Base-by-base conservation (phyloP, 441 rosid species). In the Gossypium schwendimanii region DNA sequence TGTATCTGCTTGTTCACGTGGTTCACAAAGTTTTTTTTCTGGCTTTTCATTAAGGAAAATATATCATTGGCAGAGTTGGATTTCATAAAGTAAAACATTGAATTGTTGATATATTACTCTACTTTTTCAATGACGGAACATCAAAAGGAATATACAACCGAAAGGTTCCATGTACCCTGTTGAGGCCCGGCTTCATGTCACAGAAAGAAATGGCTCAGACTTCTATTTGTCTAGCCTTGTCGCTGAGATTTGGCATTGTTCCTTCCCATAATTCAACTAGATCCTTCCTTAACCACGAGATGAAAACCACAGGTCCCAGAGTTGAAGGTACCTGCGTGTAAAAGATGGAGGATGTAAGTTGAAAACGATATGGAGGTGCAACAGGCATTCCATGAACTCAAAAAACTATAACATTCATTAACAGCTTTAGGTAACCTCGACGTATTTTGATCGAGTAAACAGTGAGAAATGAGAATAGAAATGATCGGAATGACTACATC, bases 181-280 rank as follows among this genome's bases (percentile, higher is more conserved):
- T 4, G 44, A 63, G 69, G 33, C 33, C 15, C 4, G 2, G 45
- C 60, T 3, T 2, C 2, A 0, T 65, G 6, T 20, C 45, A 36
- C 12, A 6, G 49, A n/a, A 8, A 58, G 41, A 14, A 47, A 61
- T 12, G 65, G 61, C 77, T 89, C 80, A 94, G 26, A 81, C 92
- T 77, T 91, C 97, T 73, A 87, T 81, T 78, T 88, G 87, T 63
- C 82, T 92, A 67, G 78, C 80, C 78, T 89, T 91, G 65, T 95
- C 98, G 23, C 44, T 71, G 66, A 71, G 69, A 79, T 76, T 84
- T 1, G 84, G 80, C 74, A 73, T 11, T 70, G 77, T 75, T 77
- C 99, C 98, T 91, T 92, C 97, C 99, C 99, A 95, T 36, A 95
- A 82, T 80, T 95, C 99, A 0, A 55, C 75, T 39, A 95, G 86